Conservation (phyloP, 2,329 filamentous ascomycete species). For the Monilinia fructicola region DNA sequence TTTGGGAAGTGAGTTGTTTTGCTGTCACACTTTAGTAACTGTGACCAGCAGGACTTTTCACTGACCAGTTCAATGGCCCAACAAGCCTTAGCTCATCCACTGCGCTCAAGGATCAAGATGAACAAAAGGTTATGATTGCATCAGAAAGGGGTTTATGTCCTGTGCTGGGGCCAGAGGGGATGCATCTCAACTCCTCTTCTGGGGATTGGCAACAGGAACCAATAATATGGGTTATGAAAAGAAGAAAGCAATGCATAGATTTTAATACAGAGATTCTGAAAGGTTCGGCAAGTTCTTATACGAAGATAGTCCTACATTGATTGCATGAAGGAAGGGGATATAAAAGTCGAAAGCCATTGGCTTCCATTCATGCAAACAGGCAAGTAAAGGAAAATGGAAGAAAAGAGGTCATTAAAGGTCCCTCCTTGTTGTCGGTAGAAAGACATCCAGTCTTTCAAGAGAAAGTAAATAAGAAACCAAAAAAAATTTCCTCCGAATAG, state of each 20-base stretch:
- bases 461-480: not conserved
- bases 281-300: not conserved
- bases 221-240: not conserved
- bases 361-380: slow-evolving; percentile 11
- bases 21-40: not conserved
- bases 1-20: slow-evolving; percentile 23
- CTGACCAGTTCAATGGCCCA: not conserved
- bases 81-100: not conserved
- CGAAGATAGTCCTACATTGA: slow-evolving; percentile 8
- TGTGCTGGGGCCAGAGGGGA: not conserved
- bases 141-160: not conserved
- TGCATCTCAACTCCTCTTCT: not conserved
- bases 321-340: slow-evolving; percentile 14
- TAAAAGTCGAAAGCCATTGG: slow-evolving; percentile 6
- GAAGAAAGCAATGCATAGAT: not conserved
- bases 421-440: not conserved
- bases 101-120: not conserved
- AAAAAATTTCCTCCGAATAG: not conserved
- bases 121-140: not conserved
- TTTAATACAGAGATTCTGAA: not conserved
- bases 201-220: not conserved
- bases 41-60: slow-evolving; percentile 13
- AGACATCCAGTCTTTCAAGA: not conserved
- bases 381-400: not conserved
- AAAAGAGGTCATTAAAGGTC: not conserved